These are phyloP conservation scores for Annona cherimola DNA, from an alignment of 164 flowering plant species.

Conservation along the genomic window DNA sequence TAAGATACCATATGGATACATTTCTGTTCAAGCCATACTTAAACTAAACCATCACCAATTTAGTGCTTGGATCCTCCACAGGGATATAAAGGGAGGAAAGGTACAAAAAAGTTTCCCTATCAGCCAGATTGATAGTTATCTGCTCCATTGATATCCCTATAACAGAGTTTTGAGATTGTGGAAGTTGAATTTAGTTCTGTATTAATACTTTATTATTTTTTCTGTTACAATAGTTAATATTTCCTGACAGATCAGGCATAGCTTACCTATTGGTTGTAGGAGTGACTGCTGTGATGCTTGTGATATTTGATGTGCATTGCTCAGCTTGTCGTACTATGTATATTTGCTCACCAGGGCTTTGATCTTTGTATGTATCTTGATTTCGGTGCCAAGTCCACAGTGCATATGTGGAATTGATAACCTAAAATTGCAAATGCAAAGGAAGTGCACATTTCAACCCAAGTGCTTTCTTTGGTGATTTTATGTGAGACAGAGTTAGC, in stretches of 20 bases:
- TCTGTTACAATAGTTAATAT: too few relatives aligned
- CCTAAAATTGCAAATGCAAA: constrained; percentile 35
- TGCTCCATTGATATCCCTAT: too few relatives aligned
- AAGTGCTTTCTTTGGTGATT: too few relatives aligned
- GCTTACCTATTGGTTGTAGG: constrained; percentile 4
- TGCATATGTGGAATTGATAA: constrained; percentile 71
- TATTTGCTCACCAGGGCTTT: constrained; percentile 61
- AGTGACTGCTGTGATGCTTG: constrained; percentile 2
- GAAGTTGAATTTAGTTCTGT: neutral
- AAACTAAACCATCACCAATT: too few relatives aligned
- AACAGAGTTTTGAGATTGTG: neutral
- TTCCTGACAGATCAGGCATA: neutral
- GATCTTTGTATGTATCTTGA: constrained; percentile 57
- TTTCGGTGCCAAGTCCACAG: constrained; percentile 93
- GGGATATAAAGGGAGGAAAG: too few relatives aligned
- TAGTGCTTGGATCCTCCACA: too few relatives aligned
- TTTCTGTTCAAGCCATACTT: too few relatives aligned
- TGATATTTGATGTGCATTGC: constrained; percentile 27
- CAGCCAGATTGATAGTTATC: too few relatives aligned
- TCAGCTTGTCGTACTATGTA: constrained; percentile 77
- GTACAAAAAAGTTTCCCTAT: too few relatives aligned
- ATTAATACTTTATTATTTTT: too few relatives aligned
- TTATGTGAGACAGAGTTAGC: too few relatives aligned
- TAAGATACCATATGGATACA: too few relatives aligned
- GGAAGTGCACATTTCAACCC: neutral